These are phyloP conservation scores for Globisporangium splendens DNA, from an alignment of 352 stramenopile genomes.

Conservation along the genomic window DNA sequence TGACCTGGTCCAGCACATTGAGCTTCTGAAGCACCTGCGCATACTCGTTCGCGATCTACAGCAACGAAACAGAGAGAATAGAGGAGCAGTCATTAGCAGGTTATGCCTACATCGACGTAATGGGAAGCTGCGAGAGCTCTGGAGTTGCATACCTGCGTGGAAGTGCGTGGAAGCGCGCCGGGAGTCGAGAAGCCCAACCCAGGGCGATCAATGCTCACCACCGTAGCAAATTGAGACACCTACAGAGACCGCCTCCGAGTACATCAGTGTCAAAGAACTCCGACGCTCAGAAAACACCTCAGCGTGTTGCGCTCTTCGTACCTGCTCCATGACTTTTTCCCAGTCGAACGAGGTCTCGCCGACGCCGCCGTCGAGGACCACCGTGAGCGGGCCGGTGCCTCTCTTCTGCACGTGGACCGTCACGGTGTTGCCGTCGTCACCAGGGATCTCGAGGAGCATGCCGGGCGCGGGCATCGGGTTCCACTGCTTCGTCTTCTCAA, in stretches of 20 bases:
- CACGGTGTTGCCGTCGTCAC: constrained; percentile 29
- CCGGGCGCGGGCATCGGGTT: constrained; percentile 53
- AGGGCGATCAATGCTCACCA: constrained; percentile 67
- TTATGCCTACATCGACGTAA: background rate
- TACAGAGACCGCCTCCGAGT: background rate
- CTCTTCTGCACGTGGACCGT: constrained; percentile 52
- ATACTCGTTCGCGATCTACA: constrained; percentile 64
- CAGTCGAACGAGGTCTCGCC: constrained; percentile 85
- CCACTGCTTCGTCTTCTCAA: constrained; percentile 60
- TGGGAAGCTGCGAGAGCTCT: background rate
- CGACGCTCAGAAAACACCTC: background rate
- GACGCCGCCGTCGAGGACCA: constrained; percentile 70
- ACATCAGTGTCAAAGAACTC: background rate
- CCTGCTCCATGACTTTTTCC: constrained; percentile 60
- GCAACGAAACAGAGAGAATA: background rate
- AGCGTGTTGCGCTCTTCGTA: constrained; percentile 8
- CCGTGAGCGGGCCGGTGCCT: constrained; percentile 47
- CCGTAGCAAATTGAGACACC: constrained; percentile 45
- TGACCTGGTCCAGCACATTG: constrained; percentile 47
- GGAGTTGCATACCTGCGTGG: constrained; percentile 24
- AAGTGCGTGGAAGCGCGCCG: constrained; percentile 41
- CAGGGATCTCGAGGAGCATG: constrained; percentile 39
- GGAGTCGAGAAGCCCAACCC: constrained; percentile 72
- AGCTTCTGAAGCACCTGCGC: constrained; percentile 50
- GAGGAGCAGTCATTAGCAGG: background rate